Percentiles rank a stretch among this genome's conserved stretches.
These are phyloP conservation scores for Alternaria tenuissima DNA, from an alignment of 2,329 filamentous ascomycete species.

Conservation along the genomic window DNA sequence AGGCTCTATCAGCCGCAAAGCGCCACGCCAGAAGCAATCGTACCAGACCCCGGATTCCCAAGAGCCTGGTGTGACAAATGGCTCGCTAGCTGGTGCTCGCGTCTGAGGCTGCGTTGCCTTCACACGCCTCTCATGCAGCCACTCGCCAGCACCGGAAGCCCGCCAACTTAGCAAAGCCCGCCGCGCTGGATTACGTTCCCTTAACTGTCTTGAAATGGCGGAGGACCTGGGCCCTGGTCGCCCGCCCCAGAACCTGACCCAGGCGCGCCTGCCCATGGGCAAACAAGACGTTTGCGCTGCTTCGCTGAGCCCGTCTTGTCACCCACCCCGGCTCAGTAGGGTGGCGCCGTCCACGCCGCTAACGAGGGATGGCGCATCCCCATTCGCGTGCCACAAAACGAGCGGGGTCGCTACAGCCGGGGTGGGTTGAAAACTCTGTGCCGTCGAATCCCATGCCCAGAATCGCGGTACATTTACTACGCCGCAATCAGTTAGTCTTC, in stretches of 20 bases:
- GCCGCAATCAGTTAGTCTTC: constrained; percentile 26
- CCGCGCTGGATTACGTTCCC: constrained; percentile 28
- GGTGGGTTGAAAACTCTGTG: constrained; percentile 40
- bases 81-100: constrained; percentile 2
- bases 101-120: background rate
- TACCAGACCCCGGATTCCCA: constrained; percentile 15
- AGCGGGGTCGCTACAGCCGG: constrained; percentile 26
- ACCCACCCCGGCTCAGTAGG: constrained; percentile 22
- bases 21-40: constrained; percentile 2
- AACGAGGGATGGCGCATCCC: constrained; percentile 7
- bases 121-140: background rate
- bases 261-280: constrained; percentile 18
- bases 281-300: constrained; percentile 18
- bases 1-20: constrained; percentile 14
- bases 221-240: constrained; percentile 22
- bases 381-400: constrained; percentile 29
- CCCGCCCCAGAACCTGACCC: constrained; percentile 17
- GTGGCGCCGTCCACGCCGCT: constrained; percentile 4
- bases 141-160: constrained; percentile 5
- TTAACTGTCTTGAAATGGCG: constrained; percentile 15
- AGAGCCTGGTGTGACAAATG: constrained; percentile 6
- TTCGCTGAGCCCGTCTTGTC: constrained; percentile 22
- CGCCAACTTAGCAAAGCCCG: background rate
- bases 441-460: constrained; percentile 38
- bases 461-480: constrained; percentile 22